phyloP scores from a whole-genome alignment of 1,284 basidiomycete genomes.

The Quambalaria eucalypti region DNA sequence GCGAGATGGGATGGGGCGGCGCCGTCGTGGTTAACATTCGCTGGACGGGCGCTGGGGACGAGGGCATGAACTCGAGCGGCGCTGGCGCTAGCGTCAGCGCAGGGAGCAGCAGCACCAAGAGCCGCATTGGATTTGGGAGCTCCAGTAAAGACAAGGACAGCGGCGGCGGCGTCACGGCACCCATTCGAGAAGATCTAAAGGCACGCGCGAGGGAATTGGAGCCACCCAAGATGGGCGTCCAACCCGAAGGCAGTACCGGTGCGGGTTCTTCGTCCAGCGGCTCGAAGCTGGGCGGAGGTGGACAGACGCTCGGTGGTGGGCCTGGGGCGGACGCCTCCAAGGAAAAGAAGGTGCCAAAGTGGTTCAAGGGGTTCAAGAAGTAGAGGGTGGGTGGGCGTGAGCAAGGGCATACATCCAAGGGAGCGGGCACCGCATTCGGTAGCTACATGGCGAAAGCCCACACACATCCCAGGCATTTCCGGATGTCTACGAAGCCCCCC shows the following conservation, averaged over 20 bases:
- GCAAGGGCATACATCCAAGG: too few relatives aligned
- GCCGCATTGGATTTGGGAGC: background rate
- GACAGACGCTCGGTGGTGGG: background rate
- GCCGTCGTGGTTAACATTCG: conserved; percentile 66
- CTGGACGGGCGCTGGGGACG: conserved; percentile 62
- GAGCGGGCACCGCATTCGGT: too few relatives aligned
- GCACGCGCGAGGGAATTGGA: conserved; percentile 5
- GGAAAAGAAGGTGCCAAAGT: conserved; percentile 10
- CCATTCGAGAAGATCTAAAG: conserved; percentile 4
- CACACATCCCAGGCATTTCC: too few relatives aligned
- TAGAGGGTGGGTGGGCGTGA: too few relatives aligned
- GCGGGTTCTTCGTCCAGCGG: too few relatives aligned
- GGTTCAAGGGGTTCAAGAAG: conserved; percentile 16
- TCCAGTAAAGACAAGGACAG: conserved; percentile 4
- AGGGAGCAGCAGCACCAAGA: background rate
- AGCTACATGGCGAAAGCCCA: too few relatives aligned
- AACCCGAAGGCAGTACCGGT: background rate
- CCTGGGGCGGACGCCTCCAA: background rate
- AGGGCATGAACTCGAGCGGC: conserved; percentile 46
- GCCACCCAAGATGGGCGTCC: conserved; percentile 2
- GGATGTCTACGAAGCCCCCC: too few relatives aligned
- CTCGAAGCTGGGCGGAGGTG: too few relatives aligned
- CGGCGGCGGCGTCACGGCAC: too few relatives aligned
- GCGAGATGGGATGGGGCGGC: conserved; percentile 66
- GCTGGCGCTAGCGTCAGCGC: background rate